Conservation (phyloP, 192 early-diverging fungal genomes). For the Pilaira anomala region DNA sequence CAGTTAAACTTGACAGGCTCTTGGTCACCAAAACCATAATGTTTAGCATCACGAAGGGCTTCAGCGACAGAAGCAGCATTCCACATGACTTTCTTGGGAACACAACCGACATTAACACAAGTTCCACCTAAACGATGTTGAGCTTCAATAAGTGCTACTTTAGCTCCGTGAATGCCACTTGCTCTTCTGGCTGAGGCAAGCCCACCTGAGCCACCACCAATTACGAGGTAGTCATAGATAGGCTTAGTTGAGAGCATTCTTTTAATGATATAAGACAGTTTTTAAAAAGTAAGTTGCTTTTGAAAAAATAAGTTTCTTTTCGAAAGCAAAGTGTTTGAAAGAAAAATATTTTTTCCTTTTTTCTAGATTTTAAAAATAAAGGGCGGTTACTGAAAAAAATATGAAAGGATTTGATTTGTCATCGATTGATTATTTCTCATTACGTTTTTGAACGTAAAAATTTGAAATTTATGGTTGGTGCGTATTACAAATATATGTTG, state of each 20-base stretch:
- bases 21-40: conserved; percentile 81
- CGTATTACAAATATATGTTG: too few species aligned
- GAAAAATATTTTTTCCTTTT: too few species aligned
- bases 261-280: conserved; percentile 1
- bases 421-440: too few species aligned
- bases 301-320: too few species aligned
- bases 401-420: too few species aligned
- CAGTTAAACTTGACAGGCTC: conserved; percentile 67
- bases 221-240: conserved; percentile 90
- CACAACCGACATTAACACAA: conserved; percentile 95
- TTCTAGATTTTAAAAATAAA: too few species aligned
- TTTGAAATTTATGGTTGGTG: too few species aligned
- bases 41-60: conserved; percentile 80
- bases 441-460: too few species aligned
- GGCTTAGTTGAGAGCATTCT: conserved; percentile 14
- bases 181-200: conserved; percentile 93
- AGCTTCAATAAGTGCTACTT: conserved; percentile 86
- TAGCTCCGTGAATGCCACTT: conserved; percentile 78
- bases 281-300: background rate
- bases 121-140: conserved; percentile 77
- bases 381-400: too few species aligned
- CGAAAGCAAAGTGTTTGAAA: too few species aligned
- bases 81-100: conserved; percentile 95
- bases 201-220: conserved; percentile 91
- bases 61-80: conserved; percentile 86